Conservation (phyloP, 352 stramenopile species). For the Pythium sukuiense region DNA sequence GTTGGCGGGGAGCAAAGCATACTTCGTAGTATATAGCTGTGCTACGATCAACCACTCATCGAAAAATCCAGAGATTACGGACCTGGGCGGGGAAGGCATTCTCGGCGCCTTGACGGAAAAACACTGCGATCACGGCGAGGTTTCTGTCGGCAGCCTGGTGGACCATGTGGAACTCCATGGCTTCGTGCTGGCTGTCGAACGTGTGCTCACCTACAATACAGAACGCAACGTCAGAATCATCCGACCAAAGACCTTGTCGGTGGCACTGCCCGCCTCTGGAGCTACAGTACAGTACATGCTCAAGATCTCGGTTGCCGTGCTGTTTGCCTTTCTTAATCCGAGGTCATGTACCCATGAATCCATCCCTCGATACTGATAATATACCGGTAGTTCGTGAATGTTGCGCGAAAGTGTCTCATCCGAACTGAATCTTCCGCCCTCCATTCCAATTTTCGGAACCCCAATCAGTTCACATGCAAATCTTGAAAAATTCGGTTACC, state of each 20-base stretch:
- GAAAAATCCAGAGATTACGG: too few relatives aligned
- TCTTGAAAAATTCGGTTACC: slow-evolving; percentile 8
- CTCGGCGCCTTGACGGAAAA: slow-evolving; percentile 55
- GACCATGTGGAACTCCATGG: slow-evolving; percentile 72
- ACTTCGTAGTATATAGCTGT: too few relatives aligned
- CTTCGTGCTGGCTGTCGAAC: slow-evolving; percentile 47
- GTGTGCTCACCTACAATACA: slow-evolving; percentile 58
- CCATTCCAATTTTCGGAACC: slow-evolving; percentile 13
- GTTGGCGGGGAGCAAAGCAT: too few relatives aligned
- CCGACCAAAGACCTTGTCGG: too few relatives aligned
- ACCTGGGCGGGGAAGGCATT: slow-evolving; percentile 52
- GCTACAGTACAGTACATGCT: not conserved
- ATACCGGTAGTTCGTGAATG: slow-evolving; percentile 11
- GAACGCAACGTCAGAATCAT: too few relatives aligned
- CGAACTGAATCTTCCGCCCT: slow-evolving; percentile 2
- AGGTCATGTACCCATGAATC: not conserved
- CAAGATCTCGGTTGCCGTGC: too few relatives aligned
- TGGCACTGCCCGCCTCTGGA: slow-evolving; percentile 4
- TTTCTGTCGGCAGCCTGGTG: slow-evolving; percentile 54
- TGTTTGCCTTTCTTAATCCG: not conserved
- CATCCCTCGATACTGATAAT: not conserved
- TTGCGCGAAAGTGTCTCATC: slow-evolving; percentile 1
- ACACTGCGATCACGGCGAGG: slow-evolving; percentile 58
- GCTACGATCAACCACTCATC: too few relatives aligned
- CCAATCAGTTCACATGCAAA: slow-evolving; percentile 6